phyloP scores from a whole-genome alignment of 192 early-diverging fungal species.

The Backusella parvicylindrica region DNA sequence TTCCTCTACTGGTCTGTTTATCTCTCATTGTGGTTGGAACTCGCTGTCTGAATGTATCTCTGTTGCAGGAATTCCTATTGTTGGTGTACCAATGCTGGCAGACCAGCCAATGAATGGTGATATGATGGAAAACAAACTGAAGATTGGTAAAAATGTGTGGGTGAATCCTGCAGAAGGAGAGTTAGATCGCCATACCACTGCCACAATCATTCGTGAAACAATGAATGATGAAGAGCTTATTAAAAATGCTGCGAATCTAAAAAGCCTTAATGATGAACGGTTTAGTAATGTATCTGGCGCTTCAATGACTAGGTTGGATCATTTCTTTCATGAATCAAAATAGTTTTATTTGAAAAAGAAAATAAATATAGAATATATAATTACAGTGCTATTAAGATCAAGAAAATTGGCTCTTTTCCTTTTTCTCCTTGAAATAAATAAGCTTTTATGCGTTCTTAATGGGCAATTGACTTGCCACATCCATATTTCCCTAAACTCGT shows the following conservation, averaged over 20 bases:
- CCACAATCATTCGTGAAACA: not conserved
- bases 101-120: not conserved
- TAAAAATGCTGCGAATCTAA: not conserved
- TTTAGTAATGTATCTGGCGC: not conserved
- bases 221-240: not conserved
- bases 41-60: not conserved
- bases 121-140: not conserved
- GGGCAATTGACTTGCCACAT: not conserved
- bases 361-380: not conserved
- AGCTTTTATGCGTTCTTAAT: not conserved
- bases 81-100: not conserved
- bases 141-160: not conserved
- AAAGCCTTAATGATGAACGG: not conserved
- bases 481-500: not conserved
- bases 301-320: not conserved
- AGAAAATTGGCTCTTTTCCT: no score
- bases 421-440: not conserved
- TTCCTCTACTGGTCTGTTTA: not conserved
- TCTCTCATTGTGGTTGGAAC: not conserved
- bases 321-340: not conserved
- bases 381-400: no score
- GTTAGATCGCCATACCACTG: not conserved
- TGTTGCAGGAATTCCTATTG: not conserved
- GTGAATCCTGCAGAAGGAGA: not conserved
- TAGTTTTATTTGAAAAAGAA: not conserved